Conservation (phyloP, 2,329 filamentous ascomycete species). For the Fusarium xylarioides region DNA sequence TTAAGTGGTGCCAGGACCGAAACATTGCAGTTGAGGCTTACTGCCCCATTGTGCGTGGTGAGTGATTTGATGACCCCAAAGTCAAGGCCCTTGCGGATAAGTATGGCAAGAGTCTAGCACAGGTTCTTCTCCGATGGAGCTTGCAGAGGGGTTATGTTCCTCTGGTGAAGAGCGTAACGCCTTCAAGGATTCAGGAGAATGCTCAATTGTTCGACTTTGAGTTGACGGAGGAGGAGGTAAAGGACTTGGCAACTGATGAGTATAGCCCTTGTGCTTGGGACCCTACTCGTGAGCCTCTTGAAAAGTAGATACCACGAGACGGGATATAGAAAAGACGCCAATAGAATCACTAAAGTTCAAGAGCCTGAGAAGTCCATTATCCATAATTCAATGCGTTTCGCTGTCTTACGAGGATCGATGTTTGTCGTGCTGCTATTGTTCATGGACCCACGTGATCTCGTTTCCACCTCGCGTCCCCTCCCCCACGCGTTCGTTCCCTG, state of each 20-base stretch:
- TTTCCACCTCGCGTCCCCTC: slow-evolving; percentile 37
- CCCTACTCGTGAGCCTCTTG: slow-evolving; percentile 59
- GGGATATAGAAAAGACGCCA: background rate
- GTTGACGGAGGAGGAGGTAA: slow-evolving; percentile 62
- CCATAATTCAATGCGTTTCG: background rate
- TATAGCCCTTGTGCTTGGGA: slow-evolving; percentile 68
- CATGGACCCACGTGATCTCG: slow-evolving; percentile 39
- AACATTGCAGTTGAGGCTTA: slow-evolving; percentile 72
- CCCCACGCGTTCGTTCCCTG: slow-evolving; percentile 24
- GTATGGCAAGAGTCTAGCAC: slow-evolving; percentile 76
- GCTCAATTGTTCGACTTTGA: slow-evolving; percentile 64
- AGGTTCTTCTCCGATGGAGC: slow-evolving; percentile 83
- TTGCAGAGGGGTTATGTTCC: slow-evolving; percentile 81
- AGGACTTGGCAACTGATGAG: slow-evolving; percentile 58
- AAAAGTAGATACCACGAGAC: slow-evolving; percentile 44
- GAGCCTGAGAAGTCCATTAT: too few species aligned
- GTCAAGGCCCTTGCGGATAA: slow-evolving; percentile 74
- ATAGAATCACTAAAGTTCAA: background rate
- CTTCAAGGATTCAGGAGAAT: slow-evolving; percentile 73
- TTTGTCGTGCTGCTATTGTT: background rate
- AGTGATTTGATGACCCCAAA: slow-evolving; percentile 74
- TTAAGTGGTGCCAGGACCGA: slow-evolving; percentile 75
- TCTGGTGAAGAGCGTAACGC: slow-evolving; percentile 77
- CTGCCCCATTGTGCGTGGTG: slow-evolving; percentile 69
- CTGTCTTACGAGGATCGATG: background rate